Evolutionary conservation across 2,329 filamentous ascomycete genomes (phyloP).

Genomic region (Neofusicoccum laricinum): DNA sequence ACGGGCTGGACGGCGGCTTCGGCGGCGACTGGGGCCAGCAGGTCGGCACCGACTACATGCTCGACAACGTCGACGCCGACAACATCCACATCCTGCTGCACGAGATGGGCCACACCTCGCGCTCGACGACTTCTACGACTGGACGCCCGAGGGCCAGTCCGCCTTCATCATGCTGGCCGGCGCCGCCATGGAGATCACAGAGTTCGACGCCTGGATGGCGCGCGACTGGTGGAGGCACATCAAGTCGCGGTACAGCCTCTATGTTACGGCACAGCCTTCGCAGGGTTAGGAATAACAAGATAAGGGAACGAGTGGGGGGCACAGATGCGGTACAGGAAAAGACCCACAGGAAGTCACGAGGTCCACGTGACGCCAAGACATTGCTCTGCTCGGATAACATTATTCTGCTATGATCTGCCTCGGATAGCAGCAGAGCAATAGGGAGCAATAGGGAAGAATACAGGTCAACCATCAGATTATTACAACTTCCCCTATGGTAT

Average conservation of each 20-base stretch:
- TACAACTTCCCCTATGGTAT: too few relatives aligned
- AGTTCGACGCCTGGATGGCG: constrained; percentile 52
- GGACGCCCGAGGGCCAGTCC: constrained; percentile 41
- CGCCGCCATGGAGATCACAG: constrained; percentile 41
- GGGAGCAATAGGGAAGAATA: too few relatives aligned
- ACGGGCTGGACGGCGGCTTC: constrained; percentile 43
- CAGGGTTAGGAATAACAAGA: too few relatives aligned
- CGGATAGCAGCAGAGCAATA: too few relatives aligned
- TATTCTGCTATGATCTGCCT: too few relatives aligned
- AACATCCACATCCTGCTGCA: constrained; percentile 49
- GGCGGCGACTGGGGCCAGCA: constrained; percentile 50
- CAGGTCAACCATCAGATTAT: too few relatives aligned
- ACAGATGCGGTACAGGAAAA: too few relatives aligned
- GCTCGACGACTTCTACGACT: constrained; percentile 41
- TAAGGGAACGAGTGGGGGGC: too few relatives aligned
- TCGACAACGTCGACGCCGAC: constrained; percentile 36
- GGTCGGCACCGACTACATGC: constrained; percentile 45
- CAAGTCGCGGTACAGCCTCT: constrained; percentile 24
- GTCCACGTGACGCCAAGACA: too few relatives aligned
- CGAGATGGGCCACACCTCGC: constrained; percentile 26
- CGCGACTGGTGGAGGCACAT: constrained; percentile 47
- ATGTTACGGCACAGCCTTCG: too few relatives aligned
- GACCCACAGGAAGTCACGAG: too few relatives aligned
- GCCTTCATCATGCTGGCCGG: constrained; percentile 50
- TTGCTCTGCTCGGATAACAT: too few relatives aligned